Evolutionary conservation across 2,329 filamentous ascomycete species (phyloP).

Genomic region (Eutypella sp.): DNA sequence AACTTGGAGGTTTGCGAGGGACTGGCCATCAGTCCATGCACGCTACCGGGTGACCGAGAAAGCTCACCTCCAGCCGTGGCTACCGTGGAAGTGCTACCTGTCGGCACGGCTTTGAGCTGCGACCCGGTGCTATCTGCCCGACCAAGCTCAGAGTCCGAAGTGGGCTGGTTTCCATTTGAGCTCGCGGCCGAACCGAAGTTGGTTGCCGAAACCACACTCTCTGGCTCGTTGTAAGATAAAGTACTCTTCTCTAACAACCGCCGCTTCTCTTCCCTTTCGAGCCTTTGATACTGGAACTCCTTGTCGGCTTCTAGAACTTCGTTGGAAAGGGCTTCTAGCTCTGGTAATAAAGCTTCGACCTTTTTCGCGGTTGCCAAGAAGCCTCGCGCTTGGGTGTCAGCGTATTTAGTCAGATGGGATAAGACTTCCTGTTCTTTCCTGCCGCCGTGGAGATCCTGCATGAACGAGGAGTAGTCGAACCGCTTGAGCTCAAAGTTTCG

Average conservation of each 20-base stretch:
- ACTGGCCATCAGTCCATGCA: conserved; percentile 43
- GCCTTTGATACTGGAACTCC: conserved; percentile 90
- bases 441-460: conserved; percentile 99
- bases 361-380: conserved; percentile 82
- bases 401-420: conserved; percentile 90
- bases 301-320: conserved; percentile 95
- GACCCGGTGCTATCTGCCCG: conserved; percentile 71
- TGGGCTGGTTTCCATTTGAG: conserved; percentile 44
- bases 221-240: conserved; percentile 65
- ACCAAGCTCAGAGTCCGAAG: conserved; percentile 64
- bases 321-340: conserved; percentile 79
- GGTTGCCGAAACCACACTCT: conserved; percentile 44
- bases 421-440: conserved; percentile 96
- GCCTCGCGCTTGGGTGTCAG: conserved; percentile 78
- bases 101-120: conserved; percentile 51
- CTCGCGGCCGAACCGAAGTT: conserved; percentile 28
- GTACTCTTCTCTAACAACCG: conserved; percentile 85
- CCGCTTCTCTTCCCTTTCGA: conserved; percentile 94
- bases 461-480: conserved; percentile 98
- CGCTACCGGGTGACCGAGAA: conserved; percentile 53
- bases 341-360: conserved; percentile 79
- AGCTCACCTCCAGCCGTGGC: conserved; percentile 36
- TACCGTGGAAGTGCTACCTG: conserved; percentile 35
- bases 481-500: conserved; percentile 94
- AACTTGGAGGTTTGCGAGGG: conserved; percentile 60